These are phyloP conservation scores for Trichoderma endophyticum DNA, from an alignment of 2,329 filamentous ascomycete genomes.

Conservation along the genomic window DNA sequence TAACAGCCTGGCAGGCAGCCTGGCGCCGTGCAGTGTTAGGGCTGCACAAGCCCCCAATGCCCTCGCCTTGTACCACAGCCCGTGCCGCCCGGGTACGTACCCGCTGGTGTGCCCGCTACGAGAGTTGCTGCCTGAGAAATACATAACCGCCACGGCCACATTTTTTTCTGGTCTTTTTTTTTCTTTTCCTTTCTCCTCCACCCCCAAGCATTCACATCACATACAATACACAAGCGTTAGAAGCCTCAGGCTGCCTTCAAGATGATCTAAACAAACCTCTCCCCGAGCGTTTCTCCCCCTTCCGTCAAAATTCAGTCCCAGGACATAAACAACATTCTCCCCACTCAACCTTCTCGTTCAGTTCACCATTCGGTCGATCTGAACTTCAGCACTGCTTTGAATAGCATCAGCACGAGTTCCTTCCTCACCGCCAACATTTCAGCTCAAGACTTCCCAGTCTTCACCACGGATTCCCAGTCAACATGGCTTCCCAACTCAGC, in stretches of 20 bases:
- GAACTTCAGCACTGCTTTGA: conserved; percentile 63
- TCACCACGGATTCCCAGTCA: conserved; percentile 80
- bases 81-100: conserved; percentile 5
- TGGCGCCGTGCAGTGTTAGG: conserved; percentile 9
- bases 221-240: conserved; percentile 29
- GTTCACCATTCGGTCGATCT: conserved; percentile 62
- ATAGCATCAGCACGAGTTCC: conserved; percentile 56
- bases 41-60: not conserved
- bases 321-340: conserved; percentile 39
- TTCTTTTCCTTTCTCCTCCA: conserved; percentile 35
- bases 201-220: conserved; percentile 35
- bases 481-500: conserved; percentile 74
- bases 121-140: conserved; percentile 46
- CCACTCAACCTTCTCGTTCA: conserved; percentile 46
- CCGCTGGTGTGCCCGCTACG: conserved; percentile 12
- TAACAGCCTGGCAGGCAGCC: conserved; percentile 12
- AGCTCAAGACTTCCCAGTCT: conserved; percentile 67
- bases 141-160: conserved; percentile 37
- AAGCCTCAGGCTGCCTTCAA: conserved; percentile 44
- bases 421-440: conserved; percentile 56
- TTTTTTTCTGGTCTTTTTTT: conserved; percentile 22
- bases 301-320: conserved; percentile 54
- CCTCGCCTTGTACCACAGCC: conserved; percentile 21
- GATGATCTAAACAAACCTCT: conserved; percentile 56
- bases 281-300: conserved; percentile 36